Evolutionary conservation across 1,284 basidiomycete genomes (phyloP), one percentile per base, ranked within the genome.

Genomic region (Termitomyces sp.): DNA sequence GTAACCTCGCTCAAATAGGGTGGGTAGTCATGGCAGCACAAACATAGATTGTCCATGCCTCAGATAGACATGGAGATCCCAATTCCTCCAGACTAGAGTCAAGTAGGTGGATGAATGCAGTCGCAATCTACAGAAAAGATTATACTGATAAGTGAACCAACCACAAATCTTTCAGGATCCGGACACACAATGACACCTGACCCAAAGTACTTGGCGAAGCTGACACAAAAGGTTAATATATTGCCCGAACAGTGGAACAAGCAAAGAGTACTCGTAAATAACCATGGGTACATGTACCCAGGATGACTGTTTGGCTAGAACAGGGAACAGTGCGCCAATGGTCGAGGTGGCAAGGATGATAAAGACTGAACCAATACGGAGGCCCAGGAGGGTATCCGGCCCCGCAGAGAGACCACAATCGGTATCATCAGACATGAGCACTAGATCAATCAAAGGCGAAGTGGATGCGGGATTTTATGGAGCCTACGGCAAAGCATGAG

Each of bases 151-250:
- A 9, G n/a, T 34, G 17, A 9, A 26, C 31, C 12, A 51, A 26
- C 26, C 12, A 51, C 7, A 28, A 45, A 24, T 44, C 33, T 34
- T 13, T 26, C 40, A 44, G 26, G 47, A 44, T 47, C 12, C 40
- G 45, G 39, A 12, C 52, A 41, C 58, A 89, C 87, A 67, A 95
- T 94, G 58, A 95, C 91, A 30, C 92, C 92, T 7, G 92, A 94
- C 47, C 95, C 96, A 72, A 98, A 98, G 73, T 90, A 98, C 72
- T 96, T 97, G 30, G 90, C 88, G 67, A 96, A 94, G 45, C 88
- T 88, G 58, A 7, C 12, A 24, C n/a, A 44, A 31, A 62, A 65
- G 17, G 64, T 43, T 34, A 50, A 5, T 58, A 19, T 26, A 40
- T 43, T 26, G 43, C 42, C 38, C 31, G 34, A 26, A 40, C 51